phyloP scores from a whole-genome alignment of 768 basidiomycete genomes.

The Lactarius vividus region DNA sequence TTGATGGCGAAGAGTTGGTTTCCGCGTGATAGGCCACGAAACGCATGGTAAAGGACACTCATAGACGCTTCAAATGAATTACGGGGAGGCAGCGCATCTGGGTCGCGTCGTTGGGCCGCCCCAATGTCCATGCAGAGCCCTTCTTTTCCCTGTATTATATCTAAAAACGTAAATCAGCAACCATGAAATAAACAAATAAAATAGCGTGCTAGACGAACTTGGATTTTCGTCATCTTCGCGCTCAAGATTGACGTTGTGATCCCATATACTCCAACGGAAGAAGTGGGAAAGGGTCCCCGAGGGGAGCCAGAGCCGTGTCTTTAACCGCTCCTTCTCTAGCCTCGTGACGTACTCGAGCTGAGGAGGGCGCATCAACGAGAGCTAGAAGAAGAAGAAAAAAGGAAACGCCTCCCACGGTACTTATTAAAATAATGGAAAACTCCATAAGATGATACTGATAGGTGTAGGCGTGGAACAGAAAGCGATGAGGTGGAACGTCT shows the following conservation, averaged over 20 bases:
- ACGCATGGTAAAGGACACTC: conserved; percentile 43
- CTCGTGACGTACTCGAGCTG: conserved; percentile 58
- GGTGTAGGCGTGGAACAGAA: conserved; percentile 71
- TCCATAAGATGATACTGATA: conserved; percentile 57
- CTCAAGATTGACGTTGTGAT: conserved; percentile 43
- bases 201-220: conserved; percentile 31
- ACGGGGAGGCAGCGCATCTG: conserved; percentile 68
- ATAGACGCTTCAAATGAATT: conserved; percentile 55
- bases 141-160: conserved; percentile 58
- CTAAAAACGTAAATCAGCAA: conserved; percentile 29
- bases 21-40: conserved; percentile 47
- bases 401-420: conserved; percentile 35
- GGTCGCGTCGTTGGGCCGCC: conserved; percentile 56
- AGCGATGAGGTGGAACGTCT: conserved; percentile 60
- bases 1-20: conserved; percentile 71
- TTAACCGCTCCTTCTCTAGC: conserved; percentile 49
- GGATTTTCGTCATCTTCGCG: conserved; percentile 70
- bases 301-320: conserved; percentile 58
- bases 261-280: conserved; percentile 46
- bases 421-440: conserved; percentile 36
- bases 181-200: background rate
- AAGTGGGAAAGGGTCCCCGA: conserved; percentile 36
- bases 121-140: conserved; percentile 50
- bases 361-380: background rate
- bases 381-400: background rate